Evolutionary conservation across 2,329 filamentous ascomycete genomes (phyloP), one percentile per base, ranked within the genome.

Genomic region (Curvularia spicifera): DNA sequence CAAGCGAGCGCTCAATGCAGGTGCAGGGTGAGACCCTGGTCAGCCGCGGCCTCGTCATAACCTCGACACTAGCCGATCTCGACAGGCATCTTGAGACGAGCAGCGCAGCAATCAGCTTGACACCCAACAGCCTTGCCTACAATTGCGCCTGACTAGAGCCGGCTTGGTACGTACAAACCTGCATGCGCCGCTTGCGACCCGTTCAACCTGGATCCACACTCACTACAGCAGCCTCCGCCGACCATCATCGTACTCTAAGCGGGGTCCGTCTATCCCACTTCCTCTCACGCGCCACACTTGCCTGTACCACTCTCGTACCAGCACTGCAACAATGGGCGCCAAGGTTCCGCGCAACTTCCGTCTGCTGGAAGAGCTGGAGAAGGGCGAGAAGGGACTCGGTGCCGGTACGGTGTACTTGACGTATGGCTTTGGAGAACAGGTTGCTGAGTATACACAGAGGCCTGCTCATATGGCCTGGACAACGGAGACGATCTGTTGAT

Each of bases 281-380:
- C 62, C 59, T 63, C 33, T 44, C 58, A 51, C 66, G 60, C 45
- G 53, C 65, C 64, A 63, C 64, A 54, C 61, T 24, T 56, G 48
- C 44, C 28, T 54, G 45, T 50, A 57, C 42, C 49, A 49, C 29
- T 57, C 51, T 35, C 53, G 43, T 46, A 39, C 44, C 56, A 57
- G 64, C 40, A 50, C 58, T 54, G 49, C 58, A 57, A 70, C 54
- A 51, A 88, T 88, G 85, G 78, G 82, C 56, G 88, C 90, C 58
- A 92, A 96, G 79, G 87, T 99, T 57, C 95, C 95, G 61, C 87
- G 95, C 77, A 98, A 98, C 82, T 99, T 99, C 78, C 89, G 94
- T 75, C 87, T 99, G 67, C 85, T 99, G 56, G 95, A 97, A 79
- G 95, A 99, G 87, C 85, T 99, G 20, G 95, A 99, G 83, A 98